Evolutionary conservation across 345 rosid species (phyloP).

Genomic region (Lepidium aucheri): DNA sequence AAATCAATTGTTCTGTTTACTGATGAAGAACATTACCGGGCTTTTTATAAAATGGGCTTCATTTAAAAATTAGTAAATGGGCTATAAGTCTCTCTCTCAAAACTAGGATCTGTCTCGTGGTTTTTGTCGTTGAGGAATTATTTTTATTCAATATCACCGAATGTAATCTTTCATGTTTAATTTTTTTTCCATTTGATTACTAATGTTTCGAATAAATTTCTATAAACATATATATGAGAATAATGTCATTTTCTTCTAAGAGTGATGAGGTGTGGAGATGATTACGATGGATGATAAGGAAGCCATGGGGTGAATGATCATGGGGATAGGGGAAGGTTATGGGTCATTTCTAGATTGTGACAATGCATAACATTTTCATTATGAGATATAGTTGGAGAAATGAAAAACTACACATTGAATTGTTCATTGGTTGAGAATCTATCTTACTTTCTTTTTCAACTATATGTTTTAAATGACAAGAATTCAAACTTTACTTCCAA

Average conservation of each 20-base stretch:
- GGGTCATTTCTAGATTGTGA: constrained; percentile 16
- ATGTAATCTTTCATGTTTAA: background rate
- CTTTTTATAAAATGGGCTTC: background rate
- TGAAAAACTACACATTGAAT: too few relatives aligned
- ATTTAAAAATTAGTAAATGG: background rate
- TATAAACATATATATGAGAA: background rate
- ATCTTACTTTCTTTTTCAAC: too few relatives aligned
- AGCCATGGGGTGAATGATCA: constrained; percentile 12
- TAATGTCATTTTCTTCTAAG: background rate
- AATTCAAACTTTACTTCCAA: too few relatives aligned
- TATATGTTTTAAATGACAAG: too few relatives aligned
- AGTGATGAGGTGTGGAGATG: constrained; percentile 4
- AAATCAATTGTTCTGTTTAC: background rate
- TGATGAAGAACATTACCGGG: constrained; percentile 10
- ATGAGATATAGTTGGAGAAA: too few relatives aligned
- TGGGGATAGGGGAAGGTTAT: constrained; percentile 8
- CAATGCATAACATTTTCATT: background rate
- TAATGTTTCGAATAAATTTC: background rate
- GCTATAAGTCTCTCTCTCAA: background rate
- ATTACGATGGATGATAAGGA: background rate
- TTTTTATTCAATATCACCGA: background rate
- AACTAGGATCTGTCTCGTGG: background rate
- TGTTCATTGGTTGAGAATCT: too few relatives aligned
- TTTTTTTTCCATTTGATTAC: background rate
- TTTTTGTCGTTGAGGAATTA: background rate